Conservation (phyloP, 2,329 filamentous ascomycete genomes). For the Chaetoscypha palmicola region DNA sequence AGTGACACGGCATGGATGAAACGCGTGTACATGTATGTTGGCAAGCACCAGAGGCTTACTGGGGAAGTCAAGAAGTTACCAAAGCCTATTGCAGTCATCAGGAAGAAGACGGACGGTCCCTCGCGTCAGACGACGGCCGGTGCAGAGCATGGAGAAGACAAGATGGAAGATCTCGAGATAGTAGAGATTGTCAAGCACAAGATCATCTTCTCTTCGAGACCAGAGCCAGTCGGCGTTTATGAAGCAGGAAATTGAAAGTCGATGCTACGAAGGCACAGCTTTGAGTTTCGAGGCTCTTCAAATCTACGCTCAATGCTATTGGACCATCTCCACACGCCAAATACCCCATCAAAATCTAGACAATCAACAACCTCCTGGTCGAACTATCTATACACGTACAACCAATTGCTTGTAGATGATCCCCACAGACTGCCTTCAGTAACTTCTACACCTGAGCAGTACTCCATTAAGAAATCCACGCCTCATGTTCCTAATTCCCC, state of each 20-base stretch:
- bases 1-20: slow-evolving; percentile 77
- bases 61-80: slow-evolving; percentile 85
- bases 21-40: slow-evolving; percentile 79
- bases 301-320: too few relatives aligned
- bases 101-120: slow-evolving; percentile 38
- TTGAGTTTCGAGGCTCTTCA: too few relatives aligned
- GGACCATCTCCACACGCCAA: background rate
- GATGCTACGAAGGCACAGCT: too few relatives aligned
- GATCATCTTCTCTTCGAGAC: slow-evolving; percentile 73
- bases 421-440: slow-evolving; percentile 9
- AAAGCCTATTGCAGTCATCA: slow-evolving; percentile 72
- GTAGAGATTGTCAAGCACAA: slow-evolving; percentile 84
- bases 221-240: slow-evolving; percentile 66
- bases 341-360: slow-evolving; percentile 1
- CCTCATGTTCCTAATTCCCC: slow-evolving; percentile 30
- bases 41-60: slow-evolving; percentile 78
- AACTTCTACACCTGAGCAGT: slow-evolving; percentile 11
- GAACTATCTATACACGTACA: too few relatives aligned
- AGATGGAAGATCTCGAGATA: slow-evolving; percentile 62
- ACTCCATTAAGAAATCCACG: slow-evolving; percentile 19
- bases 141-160: slow-evolving; percentile 23
- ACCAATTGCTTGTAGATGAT: background rate
- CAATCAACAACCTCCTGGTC: too few relatives aligned
- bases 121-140: slow-evolving; percentile 5
- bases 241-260: slow-evolving; percentile 4